phyloP scores from a whole-genome alignment of 208 protist genomes.

The Acanthamoeba castellanii region DNA sequence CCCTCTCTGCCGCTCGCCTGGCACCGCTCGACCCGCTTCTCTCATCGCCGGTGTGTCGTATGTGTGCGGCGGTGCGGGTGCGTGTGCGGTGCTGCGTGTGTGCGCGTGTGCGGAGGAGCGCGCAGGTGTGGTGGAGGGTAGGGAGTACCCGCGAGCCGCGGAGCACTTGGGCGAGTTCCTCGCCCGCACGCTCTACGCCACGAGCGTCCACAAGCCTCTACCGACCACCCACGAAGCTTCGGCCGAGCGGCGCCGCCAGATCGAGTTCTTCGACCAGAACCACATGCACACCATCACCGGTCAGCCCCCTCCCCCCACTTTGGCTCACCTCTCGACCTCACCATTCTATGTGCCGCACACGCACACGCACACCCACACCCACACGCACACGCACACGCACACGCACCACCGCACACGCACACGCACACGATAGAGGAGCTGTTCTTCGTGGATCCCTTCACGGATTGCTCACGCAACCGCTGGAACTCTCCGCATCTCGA shows the following conservation, averaged over 20 bases:
- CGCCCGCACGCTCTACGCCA: conserved; percentile 57
- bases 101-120: too few relatives aligned
- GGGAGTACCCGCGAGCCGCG: neutral
- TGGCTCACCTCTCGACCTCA: too few relatives aligned
- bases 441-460: conserved; percentile 64
- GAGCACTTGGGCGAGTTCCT: conserved; percentile 65
- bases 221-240: neutral
- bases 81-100: neutral
- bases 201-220: conserved; percentile 32
- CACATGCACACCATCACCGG: conserved; percentile 43
- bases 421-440: conserved; percentile 59
- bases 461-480: neutral
- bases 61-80: neutral
- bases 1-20: neutral
- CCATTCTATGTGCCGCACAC: too few relatives aligned
- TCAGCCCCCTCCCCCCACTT: neutral
- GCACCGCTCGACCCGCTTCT: too few relatives aligned
- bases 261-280: neutral
- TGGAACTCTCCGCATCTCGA: conserved; percentile 74
- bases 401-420: too few relatives aligned
- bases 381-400: neutral
- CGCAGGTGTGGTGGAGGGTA: conserved; percentile 8
- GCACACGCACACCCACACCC: too few relatives aligned
- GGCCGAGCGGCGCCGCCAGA: neutral
- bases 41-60: neutral